A percentile compares a stretch with the other conserved stretches of the same genome.
These are phyloP conservation scores for Heimioporus sp. DNA, from an alignment of 768 basidiomycete genomes.

Conservation along the genomic window DNA sequence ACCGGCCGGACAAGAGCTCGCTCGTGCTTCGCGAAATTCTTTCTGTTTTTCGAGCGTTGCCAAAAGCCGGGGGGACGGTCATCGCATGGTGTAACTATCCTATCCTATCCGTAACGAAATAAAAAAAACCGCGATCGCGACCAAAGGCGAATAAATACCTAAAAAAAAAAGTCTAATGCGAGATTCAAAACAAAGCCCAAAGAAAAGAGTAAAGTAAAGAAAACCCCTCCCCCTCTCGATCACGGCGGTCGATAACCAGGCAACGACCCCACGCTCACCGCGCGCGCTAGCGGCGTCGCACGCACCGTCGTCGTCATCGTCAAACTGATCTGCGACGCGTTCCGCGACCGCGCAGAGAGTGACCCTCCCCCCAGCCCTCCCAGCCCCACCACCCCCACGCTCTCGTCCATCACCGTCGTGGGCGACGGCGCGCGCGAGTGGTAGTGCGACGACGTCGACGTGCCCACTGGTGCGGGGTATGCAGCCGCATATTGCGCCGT, in stretches of 20 bases:
- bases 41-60: too few species aligned
- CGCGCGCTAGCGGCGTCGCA: constrained; percentile 37
- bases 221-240: background rate
- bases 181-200: background rate
- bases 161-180: too few species aligned
- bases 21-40: too few species aligned
- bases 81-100: too few species aligned
- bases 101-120: too few species aligned
- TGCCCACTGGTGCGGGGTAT: constrained; percentile 22
- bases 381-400: too few species aligned
- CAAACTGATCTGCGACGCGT: constrained; percentile 63
- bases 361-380: too few species aligned
- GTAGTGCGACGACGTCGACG: constrained; percentile 33
- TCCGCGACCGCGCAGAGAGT: constrained; percentile 60
- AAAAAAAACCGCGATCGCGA: too few species aligned
- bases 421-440: constrained; percentile 33
- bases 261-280: constrained; percentile 23
- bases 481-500: constrained; percentile 10
- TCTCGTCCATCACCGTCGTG: constrained; percentile 15
- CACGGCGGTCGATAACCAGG: constrained; percentile 9
- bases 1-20: too few species aligned
- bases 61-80: too few species aligned
- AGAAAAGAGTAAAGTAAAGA: too few species aligned
- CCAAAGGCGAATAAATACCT: background rate
- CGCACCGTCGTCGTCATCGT: constrained; percentile 47